Base-by-base conservation (phyloP, 2,329 filamentous ascomycete genomes). In the Stagonosporopsis tanaceti region DNA sequence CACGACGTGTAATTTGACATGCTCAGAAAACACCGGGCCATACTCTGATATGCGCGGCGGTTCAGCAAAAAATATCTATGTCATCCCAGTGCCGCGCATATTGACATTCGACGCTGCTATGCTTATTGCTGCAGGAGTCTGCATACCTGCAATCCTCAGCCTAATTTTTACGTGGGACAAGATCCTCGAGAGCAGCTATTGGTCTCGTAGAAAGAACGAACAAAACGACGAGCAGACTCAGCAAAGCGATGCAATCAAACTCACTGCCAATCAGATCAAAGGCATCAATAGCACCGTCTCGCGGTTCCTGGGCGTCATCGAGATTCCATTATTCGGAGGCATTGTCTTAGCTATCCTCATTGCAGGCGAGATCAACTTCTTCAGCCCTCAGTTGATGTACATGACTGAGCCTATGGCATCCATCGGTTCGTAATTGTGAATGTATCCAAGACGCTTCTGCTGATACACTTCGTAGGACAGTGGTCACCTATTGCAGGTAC, bases 311-410 rank as follows among this genome's bases (percentile, higher is more conserved):
- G 70, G 69, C 30, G 70, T 77, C n/a, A 71, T 87, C 1, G 85
- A 87, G 53, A 77, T 87, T 3, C 85, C 85, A 0, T 63, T 90
- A 0, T 88, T 89, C 53, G 81, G 79, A 1, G 84, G 79, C 6
- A 85, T 84, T 1, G 83, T 88, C 0, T 55, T 89, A 1, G 81
- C 84, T 1, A 84, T 89, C 5, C 75, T 90, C 3, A 77, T 87
- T 4, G 72, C 87, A 0, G 88, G 88, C 0, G 88, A 90, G 71
- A 78, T 79, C 30, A 90, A 90, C 62, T 86, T 90, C 61, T 89
- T 81, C 63, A 89, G 84, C 45, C 20, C 52, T 0, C 84, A 83
- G 53, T 78, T 90, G 3, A 64, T 61, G 0, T 87, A 84, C 57
- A 80, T 87, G 59, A 89, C 85, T 0, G 88, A 90, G 59, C 85